Base-by-base conservation (phyloP, 2,329 filamentous ascomycete species). In the Aplosporella prunicola region DNA sequence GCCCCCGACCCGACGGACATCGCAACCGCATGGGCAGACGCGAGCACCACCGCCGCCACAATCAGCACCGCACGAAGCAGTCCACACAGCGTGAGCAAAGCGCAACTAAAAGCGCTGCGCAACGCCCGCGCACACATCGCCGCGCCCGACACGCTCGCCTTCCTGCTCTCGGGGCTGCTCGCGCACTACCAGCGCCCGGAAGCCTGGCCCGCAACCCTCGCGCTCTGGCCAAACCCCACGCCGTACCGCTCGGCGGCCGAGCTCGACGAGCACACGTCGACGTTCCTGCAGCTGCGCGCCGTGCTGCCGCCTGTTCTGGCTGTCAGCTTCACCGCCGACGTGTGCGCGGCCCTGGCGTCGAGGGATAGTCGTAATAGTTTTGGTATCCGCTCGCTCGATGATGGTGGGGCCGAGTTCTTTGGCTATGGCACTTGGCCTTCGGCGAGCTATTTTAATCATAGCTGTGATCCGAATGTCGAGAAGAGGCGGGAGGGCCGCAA, bases 371-470 rank as follows among this genome's bases (percentile, higher is more conserved):
- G 67, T 45, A 69, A 69, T 42, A 58, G 61, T 1, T 69, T 69
- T 41, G 66, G 66, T 20, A 65, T 69, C 28, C 58, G 61, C 5
- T 56, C 52, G 9, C 54, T 62, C 4, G 61, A 61, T 34, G 63
- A 66, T 33, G 64, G 63, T 23, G 62, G 62, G 7, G 57, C 60
- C 7, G 66, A 69, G 46, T 68, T 67, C 47, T 62, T 69, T 42
- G 66, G 66, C 11, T 69, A 64, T 32, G 64, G 60, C 1, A 56
- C 67, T 22, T 69, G 65, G 57, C 61, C 65, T 1, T 49, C 50
- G 5, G 65, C 66, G 1, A 63, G 58, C 43, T 69, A 67, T 48
- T 69, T 67, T 53, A 69, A 69, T 35, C 66, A 69, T 43, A 61
- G 56, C 5, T 69, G 66, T 46, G 48, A 35, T 11, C 64, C 65